phyloP scores from a whole-genome alignment of 2,329 filamentous ascomycete genomes.

The Diplodia sapinea region DNA sequence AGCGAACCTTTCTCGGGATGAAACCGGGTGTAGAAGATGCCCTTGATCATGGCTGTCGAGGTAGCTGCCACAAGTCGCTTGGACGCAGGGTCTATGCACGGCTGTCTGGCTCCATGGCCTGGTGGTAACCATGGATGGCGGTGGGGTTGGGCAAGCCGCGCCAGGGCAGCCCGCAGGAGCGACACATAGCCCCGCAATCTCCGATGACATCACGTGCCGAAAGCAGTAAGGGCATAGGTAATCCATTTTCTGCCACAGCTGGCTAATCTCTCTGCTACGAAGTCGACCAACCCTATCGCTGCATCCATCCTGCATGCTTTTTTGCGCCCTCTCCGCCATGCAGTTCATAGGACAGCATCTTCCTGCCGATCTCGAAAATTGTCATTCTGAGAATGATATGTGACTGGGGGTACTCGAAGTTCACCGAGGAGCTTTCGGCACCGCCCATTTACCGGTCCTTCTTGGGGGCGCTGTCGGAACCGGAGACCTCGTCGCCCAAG shows the following conservation, averaged over 20 bases:
- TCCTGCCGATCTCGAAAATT: background rate
- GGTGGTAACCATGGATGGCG: background rate
- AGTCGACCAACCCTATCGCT: background rate
- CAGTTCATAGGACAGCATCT: background rate
- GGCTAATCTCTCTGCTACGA: background rate
- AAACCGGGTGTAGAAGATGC: constrained; percentile 71
- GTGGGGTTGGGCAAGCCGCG: constrained; percentile 7
- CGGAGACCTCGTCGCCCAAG: constrained; percentile 80
- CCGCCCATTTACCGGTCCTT: constrained; percentile 59
- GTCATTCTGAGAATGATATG: background rate
- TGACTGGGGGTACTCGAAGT: background rate
- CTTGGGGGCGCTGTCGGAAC: constrained; percentile 57
- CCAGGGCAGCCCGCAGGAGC: background rate
- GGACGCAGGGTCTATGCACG: constrained; percentile 1
- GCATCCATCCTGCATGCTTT: background rate
- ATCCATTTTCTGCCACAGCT: background rate
- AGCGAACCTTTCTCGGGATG: constrained; percentile 59
- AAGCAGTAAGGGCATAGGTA: background rate
- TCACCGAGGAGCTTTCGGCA: background rate
- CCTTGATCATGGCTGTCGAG: constrained; percentile 59
- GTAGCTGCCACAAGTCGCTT: background rate
- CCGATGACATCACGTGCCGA: constrained; percentile 16
- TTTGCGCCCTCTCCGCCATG: background rate
- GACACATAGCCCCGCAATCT: constrained; percentile 21
- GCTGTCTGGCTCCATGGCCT: constrained; percentile 13